Conservation (phyloP, 106 monocot genomes). For the Ottelia alismoides region DNA sequence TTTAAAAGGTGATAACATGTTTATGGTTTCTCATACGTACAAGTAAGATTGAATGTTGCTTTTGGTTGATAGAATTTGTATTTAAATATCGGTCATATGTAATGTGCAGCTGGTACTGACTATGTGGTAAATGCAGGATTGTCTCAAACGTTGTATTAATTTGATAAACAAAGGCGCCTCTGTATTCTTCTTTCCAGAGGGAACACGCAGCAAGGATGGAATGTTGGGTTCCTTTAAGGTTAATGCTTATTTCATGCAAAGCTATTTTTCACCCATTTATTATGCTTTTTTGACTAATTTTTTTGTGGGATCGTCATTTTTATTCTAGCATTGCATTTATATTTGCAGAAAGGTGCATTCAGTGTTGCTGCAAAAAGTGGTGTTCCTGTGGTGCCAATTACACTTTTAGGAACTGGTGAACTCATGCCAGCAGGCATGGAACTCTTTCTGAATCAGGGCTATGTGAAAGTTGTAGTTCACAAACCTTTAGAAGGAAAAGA, state of each 20-base stretch:
- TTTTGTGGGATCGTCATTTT: no score
- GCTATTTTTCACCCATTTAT: background rate
- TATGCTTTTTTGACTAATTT: background rate
- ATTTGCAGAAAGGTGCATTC: conserved; percentile 82
- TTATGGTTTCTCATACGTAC: no score
- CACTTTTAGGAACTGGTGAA: conserved; percentile 71
- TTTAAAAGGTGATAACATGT: no score
- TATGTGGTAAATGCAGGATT: conserved; percentile 75
- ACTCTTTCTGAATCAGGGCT: conserved; percentile 46
- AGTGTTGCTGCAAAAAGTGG: conserved; percentile 76
- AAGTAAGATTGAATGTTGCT: no score
- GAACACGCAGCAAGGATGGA: conserved; percentile 89
- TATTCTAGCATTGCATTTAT: background rate
- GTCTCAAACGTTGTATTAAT: conserved; percentile 80
- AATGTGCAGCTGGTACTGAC: no score
- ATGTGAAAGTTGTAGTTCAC: conserved; percentile 84
- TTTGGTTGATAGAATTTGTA: no score
- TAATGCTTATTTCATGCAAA: background rate
- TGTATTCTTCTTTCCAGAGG: conserved; percentile 97
- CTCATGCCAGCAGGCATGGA: conserved; percentile 92
- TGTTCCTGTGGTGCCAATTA: conserved; percentile 78
- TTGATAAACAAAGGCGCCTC: conserved; percentile 77
- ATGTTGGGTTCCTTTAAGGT: conserved; percentile 86
- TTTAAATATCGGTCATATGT: no score
- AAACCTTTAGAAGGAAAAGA: conserved; percentile 59